Conservation (phyloP, 345 rosid genomes). For the Pugionium cornutum region DNA sequence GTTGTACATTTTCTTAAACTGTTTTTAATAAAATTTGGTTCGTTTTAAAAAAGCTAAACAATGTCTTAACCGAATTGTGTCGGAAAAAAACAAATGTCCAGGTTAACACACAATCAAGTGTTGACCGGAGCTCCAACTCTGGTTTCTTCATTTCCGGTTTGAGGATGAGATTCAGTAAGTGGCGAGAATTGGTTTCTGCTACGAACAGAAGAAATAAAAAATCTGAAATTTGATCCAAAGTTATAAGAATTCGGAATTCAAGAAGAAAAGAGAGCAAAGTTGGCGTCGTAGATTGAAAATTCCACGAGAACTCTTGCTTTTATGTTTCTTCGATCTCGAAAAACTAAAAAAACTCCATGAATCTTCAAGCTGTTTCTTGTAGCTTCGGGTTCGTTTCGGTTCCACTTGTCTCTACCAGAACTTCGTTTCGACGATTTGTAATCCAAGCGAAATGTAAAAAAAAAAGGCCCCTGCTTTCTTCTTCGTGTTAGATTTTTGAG, state of each 20-base stretch:
- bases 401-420: conserved; percentile 41
- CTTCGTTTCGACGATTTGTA: conserved; percentile 38
- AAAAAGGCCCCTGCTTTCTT: neutral
- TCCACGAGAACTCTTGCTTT: conserved; percentile 5
- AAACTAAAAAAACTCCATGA: conserved; percentile 36
- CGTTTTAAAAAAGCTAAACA: no score
- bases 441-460: conserved; percentile 53
- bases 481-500: neutral
- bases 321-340: conserved; percentile 18
- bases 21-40: no score
- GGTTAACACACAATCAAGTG: no score
- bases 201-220: neutral
- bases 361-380: conserved; percentile 54
- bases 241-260: conserved; percentile 10
- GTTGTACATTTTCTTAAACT: no score
- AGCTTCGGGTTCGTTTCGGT: conserved; percentile 46
- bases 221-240: conserved; percentile 24
- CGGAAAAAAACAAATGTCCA: no score
- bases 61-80: no score
- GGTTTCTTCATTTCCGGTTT: no score
- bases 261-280: neutral
- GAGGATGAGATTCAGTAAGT: conserved; percentile 18
- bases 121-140: no score
- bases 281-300: neutral
- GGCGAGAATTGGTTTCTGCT: conserved; percentile 31